phyloP scores from a whole-genome alignment of 2,329 filamentous ascomycete species.

The Didymella pomorum region DNA sequence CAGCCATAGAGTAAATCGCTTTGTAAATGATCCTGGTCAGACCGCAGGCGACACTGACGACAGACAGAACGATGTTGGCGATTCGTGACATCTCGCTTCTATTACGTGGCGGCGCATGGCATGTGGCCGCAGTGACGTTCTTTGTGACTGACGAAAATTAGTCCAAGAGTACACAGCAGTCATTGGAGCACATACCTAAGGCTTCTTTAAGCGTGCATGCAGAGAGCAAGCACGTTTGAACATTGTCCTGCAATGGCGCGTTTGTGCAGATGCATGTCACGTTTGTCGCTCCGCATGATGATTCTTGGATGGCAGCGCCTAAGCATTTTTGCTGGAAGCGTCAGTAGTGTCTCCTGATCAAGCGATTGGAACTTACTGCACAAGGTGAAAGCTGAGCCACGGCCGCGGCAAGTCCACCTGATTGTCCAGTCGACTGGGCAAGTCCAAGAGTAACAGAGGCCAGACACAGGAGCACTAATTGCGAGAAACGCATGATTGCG shows the following conservation, averaged over 20 bases:
- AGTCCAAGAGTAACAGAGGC: constrained; percentile 25
- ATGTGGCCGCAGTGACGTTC: constrained; percentile 53
- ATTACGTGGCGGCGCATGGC: constrained; percentile 51
- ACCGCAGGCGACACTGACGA: constrained; percentile 47
- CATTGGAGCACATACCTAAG: constrained; percentile 21
- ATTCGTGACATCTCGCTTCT: constrained; percentile 42
- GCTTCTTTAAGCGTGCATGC: constrained; percentile 28
- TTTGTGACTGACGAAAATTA: constrained; percentile 48
- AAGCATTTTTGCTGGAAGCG: constrained; percentile 27
- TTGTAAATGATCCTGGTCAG: constrained; percentile 51
- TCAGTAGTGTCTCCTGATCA: not conserved
- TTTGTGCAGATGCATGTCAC: constrained; percentile 29
- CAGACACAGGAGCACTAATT: constrained; percentile 28
- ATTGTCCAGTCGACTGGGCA: constrained; percentile 27
- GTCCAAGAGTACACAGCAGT: not conserved
- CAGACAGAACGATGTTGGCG: constrained; percentile 46
- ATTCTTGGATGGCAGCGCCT: constrained; percentile 17
- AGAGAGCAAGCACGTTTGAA: constrained; percentile 24
- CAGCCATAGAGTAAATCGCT: constrained; percentile 42
- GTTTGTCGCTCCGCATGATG: constrained; percentile 23
- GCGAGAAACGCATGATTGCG: constrained; percentile 27
- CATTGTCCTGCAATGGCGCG: constrained; percentile 22
- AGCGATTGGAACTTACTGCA: constrained; percentile 25
- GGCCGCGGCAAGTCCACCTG: constrained; percentile 19
- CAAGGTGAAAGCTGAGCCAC: constrained; percentile 28